Conservation (phyloP, 371 early-diverging fungal species). For the Smittium culicis region DNA sequence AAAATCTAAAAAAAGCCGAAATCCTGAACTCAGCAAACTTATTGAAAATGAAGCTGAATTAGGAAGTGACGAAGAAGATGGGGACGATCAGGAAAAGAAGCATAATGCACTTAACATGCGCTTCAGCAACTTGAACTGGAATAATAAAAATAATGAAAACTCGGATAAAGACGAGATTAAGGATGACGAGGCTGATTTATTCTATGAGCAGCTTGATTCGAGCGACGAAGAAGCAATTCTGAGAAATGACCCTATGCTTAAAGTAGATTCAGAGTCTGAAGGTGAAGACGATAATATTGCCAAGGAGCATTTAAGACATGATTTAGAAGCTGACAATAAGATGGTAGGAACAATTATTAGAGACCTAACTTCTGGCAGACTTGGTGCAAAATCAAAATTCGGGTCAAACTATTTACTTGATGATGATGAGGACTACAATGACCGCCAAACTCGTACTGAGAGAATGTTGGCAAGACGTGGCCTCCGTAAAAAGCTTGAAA, state of each 20-base stretch:
- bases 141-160: constrained; percentile 6
- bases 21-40: constrained; percentile 17
- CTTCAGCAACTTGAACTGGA: constrained; percentile 19
- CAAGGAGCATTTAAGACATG: constrained; percentile 22
- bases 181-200: constrained; percentile 21
- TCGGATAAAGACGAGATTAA: neutral
- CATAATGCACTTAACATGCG: constrained; percentile 12
- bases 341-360: constrained; percentile 20
- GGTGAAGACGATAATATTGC: constrained; percentile 9
- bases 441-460: constrained; percentile 25
- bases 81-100: neutral
- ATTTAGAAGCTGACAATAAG: constrained; percentile 23
- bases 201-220: constrained; percentile 17
- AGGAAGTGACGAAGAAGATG: constrained; percentile 26
- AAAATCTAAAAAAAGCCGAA: constrained; percentile 6
- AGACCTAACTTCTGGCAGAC: constrained; percentile 23
- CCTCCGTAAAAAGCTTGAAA: constrained; percentile 13
- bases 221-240: constrained; percentile 24
- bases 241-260: constrained; percentile 24
- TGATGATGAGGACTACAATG: constrained; percentile 28
- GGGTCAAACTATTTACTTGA: constrained; percentile 14
- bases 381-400: constrained; percentile 12
- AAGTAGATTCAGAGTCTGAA: constrained; percentile 14
- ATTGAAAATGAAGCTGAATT: constrained; percentile 28
- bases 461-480: constrained; percentile 26